Evolutionary conservation across 139 green algal genomes (phyloP), one percentile per base, ranked within the genome.

Genomic region (Chlorella sp.): DNA sequence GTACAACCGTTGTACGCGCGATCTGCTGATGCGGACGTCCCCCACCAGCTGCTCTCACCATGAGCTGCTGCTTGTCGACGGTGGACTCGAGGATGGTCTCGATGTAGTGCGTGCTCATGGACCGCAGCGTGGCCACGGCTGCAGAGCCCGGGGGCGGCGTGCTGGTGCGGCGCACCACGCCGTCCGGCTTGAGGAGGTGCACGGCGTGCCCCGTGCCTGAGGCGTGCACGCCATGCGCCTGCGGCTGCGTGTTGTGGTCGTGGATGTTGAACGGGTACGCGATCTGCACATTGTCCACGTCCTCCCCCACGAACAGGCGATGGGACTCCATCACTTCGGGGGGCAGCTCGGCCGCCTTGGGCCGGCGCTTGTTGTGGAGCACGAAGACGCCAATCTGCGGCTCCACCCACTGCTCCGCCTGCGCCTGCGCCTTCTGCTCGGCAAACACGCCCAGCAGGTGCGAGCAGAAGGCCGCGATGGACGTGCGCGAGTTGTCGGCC

Each of bases 321-420:
- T 63, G 17, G 27, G 23, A 63, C 62, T 72, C 31, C 42, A 73
- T 23, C 5, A 77, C 49, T n/a, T 72, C 72, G 4, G 29, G 30
- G 3, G 72, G 72, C 49, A 77, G 42, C 17, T 72, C 63, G 2
- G 72, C 63, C 1, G 63, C 72, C 50, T 77, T 77, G 17, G 49
- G 64, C 62, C 50, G 23, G 3, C 64, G 29, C 64, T 77, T 77
- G 49, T 77, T 77, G 63, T 77, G 72, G 49, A 77, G 31, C 30
- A 77, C 72, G 35, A 77, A 77, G 1, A 77, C 72, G 4, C 64
- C 72, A 67, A 77, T 35, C 17, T 55, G 10, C 17, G 42, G 42
- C 42, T 55, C 42, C 17, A 55, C 42, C 42, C 42, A 55, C 10
- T 10, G 17, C 62, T 35, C 49, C 27, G 32, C 20, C 31, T 5